These are phyloP conservation scores for Lentinula sp. DNA, from an alignment of 768 basidiomycete species.

Conservation along the genomic window DNA sequence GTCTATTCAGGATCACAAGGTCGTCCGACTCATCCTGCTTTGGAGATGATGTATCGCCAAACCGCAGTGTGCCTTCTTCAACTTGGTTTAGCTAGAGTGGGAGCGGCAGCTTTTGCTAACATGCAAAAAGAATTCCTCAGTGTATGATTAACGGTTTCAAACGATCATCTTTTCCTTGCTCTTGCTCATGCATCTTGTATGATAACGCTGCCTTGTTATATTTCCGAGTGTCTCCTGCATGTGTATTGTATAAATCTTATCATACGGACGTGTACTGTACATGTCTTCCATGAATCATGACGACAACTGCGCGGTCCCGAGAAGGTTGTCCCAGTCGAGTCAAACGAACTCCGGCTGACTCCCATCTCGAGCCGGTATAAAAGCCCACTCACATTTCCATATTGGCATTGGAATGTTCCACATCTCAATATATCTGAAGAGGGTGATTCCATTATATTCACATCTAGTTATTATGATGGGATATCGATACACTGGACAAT, in stretches of 20 bases:
- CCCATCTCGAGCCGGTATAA: neutral
- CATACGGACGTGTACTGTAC: neutral
- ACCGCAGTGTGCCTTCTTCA: slow-evolving; percentile 63
- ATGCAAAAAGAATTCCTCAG: slow-evolving; percentile 71
- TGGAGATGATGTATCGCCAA: slow-evolving; percentile 78
- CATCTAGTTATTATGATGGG: neutral
- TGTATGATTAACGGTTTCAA: slow-evolving; percentile 14
- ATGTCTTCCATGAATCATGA: neutral
- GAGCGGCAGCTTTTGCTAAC: slow-evolving; percentile 78
- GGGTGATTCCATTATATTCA: neutral
- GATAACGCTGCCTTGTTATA: neutral
- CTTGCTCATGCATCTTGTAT: neutral
- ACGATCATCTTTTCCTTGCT: neutral
- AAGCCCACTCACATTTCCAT: neutral
- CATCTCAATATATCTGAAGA: neutral
- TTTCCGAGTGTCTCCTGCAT: neutral
- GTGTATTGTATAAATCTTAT: neutral
- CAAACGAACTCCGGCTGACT: neutral
- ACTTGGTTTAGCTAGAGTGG: slow-evolving; percentile 66
- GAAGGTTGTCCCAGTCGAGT: neutral
- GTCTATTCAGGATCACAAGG: slow-evolving; percentile 65
- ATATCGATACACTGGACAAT: slow-evolving; percentile 6
- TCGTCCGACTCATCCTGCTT: slow-evolving; percentile 58
- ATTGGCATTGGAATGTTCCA: neutral
- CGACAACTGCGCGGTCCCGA: neutral